Evolutionary conservation across 2,329 filamentous ascomycete genomes (phyloP).

Genomic region (Fusarium cyanostomum): DNA sequence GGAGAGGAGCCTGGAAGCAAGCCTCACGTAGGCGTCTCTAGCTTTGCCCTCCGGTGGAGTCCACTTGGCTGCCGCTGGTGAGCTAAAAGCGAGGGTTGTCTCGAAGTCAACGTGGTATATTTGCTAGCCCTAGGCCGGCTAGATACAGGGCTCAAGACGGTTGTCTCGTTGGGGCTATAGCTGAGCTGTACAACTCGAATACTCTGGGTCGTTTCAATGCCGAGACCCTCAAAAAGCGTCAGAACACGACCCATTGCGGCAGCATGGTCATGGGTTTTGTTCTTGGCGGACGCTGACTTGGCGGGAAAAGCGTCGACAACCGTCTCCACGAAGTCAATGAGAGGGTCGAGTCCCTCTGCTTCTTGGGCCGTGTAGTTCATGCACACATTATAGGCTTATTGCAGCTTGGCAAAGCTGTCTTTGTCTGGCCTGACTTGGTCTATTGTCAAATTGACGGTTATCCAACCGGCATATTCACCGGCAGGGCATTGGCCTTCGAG

Average conservation of each 20-base stretch:
- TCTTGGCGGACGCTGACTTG: not conserved
- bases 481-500: constrained; percentile 63
- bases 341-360: constrained; percentile 63
- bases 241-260: constrained; percentile 1
- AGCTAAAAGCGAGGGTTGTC: not conserved
- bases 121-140: too few relatives aligned
- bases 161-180: constrained; percentile 1
- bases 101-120: too few relatives aligned
- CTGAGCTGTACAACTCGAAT: not conserved
- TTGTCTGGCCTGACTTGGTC: constrained; percentile 58
- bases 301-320: not conserved
- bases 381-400: constrained; percentile 71
- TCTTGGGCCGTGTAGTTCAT: constrained; percentile 68
- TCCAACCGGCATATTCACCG: constrained; percentile 53
- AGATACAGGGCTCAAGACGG: too few relatives aligned
- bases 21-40: not conserved
- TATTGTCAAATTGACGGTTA: constrained; percentile 25
- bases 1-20: not conserved
- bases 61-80: not conserved
- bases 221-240: constrained; percentile 7
- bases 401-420: constrained; percentile 72
- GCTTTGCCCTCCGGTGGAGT: not conserved
- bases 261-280: not conserved
- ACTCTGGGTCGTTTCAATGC: constrained; percentile 12
- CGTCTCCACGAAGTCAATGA: constrained; percentile 62